Evolutionary conservation across 805 yeast species (phyloP).

Genomic region (Alloascoidea hylecoeti): DNA sequence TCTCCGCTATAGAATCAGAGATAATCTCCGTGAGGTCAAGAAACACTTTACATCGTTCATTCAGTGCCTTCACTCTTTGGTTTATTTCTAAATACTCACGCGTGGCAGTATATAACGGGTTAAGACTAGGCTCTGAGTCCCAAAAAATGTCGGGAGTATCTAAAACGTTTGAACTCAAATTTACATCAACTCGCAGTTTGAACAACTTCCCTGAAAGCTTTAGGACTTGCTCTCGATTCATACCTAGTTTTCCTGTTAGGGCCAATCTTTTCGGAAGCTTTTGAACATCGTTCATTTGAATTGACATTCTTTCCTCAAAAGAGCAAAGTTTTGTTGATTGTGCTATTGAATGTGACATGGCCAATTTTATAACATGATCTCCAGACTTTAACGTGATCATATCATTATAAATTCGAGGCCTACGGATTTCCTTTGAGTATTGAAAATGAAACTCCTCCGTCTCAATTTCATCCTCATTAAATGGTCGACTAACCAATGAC

Average conservation of each 20-base stretch:
- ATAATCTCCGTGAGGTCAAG: constrained; percentile 86
- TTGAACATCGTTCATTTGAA: constrained; percentile 71
- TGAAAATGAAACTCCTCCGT: constrained; percentile 79
- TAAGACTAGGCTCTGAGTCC: constrained; percentile 89
- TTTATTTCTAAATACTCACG: constrained; percentile 85
- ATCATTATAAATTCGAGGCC: constrained; percentile 61
- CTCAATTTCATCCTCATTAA: constrained; percentile 78
- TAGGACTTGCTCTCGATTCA: constrained; percentile 70
- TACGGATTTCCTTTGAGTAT: constrained; percentile 31
- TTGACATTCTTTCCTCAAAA: constrained; percentile 86
- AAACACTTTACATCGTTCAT: constrained; percentile 88
- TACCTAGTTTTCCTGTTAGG: constrained; percentile 74
- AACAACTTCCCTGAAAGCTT: constrained; percentile 85
- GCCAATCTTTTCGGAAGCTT: constrained; percentile 84
- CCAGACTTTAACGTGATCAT: constrained; percentile 84
- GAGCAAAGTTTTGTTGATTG: constrained; percentile 86
- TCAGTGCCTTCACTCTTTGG: constrained; percentile 84
- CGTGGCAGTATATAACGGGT: constrained; percentile 81
- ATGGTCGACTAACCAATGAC: constrained; percentile 50
- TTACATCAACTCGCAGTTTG: constrained; percentile 86
- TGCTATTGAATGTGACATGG: constrained; percentile 93
- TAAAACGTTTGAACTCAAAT: constrained; percentile 74
- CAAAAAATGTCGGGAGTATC: constrained; percentile 96
- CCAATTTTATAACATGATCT: constrained; percentile 82
- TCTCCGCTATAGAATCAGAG: constrained; percentile 88